phyloP scores from a whole-genome alignment of 345 rosid species.

The Ceriops tagal region DNA sequence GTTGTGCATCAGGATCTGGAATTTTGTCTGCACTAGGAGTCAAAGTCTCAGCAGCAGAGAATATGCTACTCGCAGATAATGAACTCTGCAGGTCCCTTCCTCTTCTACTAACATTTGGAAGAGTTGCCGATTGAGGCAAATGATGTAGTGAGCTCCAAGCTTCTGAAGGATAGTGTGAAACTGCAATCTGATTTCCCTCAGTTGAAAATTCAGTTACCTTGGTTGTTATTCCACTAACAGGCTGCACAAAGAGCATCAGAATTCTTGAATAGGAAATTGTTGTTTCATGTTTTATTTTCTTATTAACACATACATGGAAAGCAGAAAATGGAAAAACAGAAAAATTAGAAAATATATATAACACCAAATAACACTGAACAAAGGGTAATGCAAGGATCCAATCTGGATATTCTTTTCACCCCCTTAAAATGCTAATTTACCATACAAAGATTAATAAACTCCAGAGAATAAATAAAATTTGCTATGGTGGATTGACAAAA shows the following conservation, averaged over 20 bases:
- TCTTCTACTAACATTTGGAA: constrained; percentile 38
- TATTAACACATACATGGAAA: background rate
- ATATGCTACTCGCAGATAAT: constrained; percentile 40
- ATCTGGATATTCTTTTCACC: too few species aligned
- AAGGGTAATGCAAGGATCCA: background rate
- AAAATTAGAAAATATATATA: background rate
- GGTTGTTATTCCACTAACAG: constrained; percentile 34
- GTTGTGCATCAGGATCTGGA: constrained; percentile 41
- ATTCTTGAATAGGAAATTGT: background rate
- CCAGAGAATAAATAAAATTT: background rate
- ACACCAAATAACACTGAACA: background rate
- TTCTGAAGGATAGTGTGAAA: constrained; percentile 41
- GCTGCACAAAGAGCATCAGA: constrained; percentile 36
- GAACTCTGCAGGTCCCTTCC: constrained; percentile 44
- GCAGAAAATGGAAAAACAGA: background rate
- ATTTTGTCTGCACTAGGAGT: constrained; percentile 30
- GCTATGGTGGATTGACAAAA: background rate
- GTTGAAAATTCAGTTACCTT: constrained; percentile 29
- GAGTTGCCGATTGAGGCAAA: constrained; percentile 41
- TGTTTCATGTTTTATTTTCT: background rate
- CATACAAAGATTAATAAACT: background rate
- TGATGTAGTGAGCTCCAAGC: constrained; percentile 40
- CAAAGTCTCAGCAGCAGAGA: constrained; percentile 42
- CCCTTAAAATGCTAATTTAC: background rate
- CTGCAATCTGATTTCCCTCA: constrained; percentile 29